Evolutionary conservation across 2,329 filamentous ascomycete genomes (phyloP), one percentile per base, ranked within the genome.

Genomic region (Ceratocystis huliohia): DNA sequence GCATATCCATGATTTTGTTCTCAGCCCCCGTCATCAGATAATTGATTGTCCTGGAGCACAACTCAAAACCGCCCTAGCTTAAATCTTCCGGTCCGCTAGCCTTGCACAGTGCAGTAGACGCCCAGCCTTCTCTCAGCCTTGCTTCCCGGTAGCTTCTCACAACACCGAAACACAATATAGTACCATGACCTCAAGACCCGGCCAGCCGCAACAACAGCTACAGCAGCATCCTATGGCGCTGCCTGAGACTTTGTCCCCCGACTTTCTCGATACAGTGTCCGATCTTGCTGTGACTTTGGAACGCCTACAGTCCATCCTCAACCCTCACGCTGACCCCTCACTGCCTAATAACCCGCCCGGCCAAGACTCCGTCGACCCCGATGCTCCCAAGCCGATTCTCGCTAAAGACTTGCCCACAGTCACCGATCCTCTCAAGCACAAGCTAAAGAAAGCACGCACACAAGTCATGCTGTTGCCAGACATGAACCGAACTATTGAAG

Each of bases 221-320:
- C 63, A 41, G 59, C 71, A 76, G 61, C 78, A 76, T 72, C 78
- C 76, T 25, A 79, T 81, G 72, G 77, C 79, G 69, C 77, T 83
- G 67, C 81, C 87, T 41, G 77, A 82, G 2, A 84, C 87, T 66
- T 88, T 94, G 69, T 83, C 89, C 63, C 88, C 92, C 33, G 87
- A 92, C 75, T 85, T 85, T 63, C 90, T 96, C 77, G 92, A 96
- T 78, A 84, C 91, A 71, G 83, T 96, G 65, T 90, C 91, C 30
- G 85, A 91, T 72, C 84, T 96, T 65, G 87, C 90, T 72, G 81
- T 85, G 68, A 84, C 96, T 70, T 84, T 96, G 69, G 80, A 85
- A 70, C 88, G 89, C 63, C 82, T 96, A 20, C 84, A 88, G 70
- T 73, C 75, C 46, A 63, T 68, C n/a, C 56, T 56, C 25, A 59